Evolutionary conservation across 139 green algal genomes (phyloP).

Genomic region (Parachlorella kessleri): DNA sequence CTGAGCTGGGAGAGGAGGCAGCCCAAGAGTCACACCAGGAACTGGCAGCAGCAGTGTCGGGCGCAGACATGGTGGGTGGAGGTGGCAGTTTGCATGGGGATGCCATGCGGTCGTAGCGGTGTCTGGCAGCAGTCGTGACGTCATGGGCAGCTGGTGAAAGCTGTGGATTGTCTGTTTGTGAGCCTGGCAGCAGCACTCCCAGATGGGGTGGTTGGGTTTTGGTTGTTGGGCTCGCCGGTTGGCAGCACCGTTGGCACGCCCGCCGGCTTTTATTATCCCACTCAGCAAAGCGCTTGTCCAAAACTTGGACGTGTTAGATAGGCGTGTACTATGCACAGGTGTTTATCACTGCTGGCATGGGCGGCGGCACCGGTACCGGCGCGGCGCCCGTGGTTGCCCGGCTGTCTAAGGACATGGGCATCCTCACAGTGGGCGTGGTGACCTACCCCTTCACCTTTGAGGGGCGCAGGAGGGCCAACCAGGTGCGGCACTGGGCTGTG

Average conservation of each 20-base stretch:
- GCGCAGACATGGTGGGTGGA: conserved; percentile 69
- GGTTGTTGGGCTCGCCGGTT: no score
- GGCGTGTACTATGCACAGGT: conserved; percentile 31
- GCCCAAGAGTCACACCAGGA: conserved; percentile 88
- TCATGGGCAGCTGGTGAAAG: no score
- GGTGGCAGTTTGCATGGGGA: not conserved
- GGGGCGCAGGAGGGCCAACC: conserved; percentile 78
- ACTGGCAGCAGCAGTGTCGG: conserved; percentile 58
- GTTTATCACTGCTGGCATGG: conserved; percentile 89
- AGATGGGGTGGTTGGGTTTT: no score
- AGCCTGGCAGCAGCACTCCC: no score
- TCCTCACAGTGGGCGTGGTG: conserved; percentile 97
- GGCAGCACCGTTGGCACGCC: no score
- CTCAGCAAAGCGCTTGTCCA: no score
- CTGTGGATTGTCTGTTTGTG: no score
- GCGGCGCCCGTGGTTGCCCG: conserved; percentile 91
- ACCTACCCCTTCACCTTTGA: conserved; percentile 98
- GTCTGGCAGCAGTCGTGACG: no score
- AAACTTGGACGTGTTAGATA: no score
- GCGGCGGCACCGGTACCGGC: conserved; percentile 94
- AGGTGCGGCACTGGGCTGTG: no score
- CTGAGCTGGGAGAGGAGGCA: conserved; percentile 86
- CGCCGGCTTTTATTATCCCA: no score
- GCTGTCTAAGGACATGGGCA: conserved; percentile 84
- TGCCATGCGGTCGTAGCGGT: no score